A percentile compares a stretch with the other conserved stretches of the same genome.
These are phyloP conservation scores for Fomitiporia mediterranea DNA, from an alignment of 1,284 basidiomycete genomes.

Conservation along the genomic window DNA sequence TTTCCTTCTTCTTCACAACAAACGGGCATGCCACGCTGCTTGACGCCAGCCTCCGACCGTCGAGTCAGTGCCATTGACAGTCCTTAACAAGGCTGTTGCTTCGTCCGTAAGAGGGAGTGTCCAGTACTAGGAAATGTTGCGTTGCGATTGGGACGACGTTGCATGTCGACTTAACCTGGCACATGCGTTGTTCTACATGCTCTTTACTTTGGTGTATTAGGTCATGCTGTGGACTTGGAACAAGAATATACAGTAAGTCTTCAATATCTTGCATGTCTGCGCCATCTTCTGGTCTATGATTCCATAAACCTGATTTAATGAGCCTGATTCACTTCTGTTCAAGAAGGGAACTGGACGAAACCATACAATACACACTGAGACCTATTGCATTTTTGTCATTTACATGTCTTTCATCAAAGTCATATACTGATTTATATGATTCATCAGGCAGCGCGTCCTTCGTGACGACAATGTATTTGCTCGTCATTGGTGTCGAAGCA, in stretches of 20 bases:
- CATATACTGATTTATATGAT: background rate
- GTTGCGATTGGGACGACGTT: slow-evolving; percentile 16
- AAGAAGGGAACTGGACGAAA: slow-evolving; percentile 1
- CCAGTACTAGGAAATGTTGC: slow-evolving; percentile 24
- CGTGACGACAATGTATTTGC: too few relatives aligned
- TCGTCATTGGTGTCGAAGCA: too few relatives aligned
- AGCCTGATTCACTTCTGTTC: slow-evolving; percentile 18
- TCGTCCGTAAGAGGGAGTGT: slow-evolving; percentile 17
- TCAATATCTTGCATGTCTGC: background rate
- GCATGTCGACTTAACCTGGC: slow-evolving; percentile 23
- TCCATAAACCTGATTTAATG: slow-evolving; percentile 20
- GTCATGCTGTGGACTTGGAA: background rate
- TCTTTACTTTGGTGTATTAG: background rate
- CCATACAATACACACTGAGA: slow-evolving; percentile 4
- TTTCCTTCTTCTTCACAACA: slow-evolving; percentile 5
- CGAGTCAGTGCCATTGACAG: slow-evolving; percentile 22
- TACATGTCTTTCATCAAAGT: background rate
- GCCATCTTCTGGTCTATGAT: slow-evolving; percentile 13
- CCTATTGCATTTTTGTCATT: background rate
- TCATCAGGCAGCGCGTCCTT: too few relatives aligned
- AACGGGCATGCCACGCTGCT: slow-evolving; percentile 23
- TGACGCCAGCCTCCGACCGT: slow-evolving; percentile 19
- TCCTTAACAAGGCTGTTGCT: slow-evolving; percentile 5
- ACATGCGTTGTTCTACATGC: slow-evolving; percentile 6
- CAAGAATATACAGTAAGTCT: background rate